Evolutionary conservation across 129 eudicot species (phyloP).

Genomic region (Chrysanthemum makinoi): DNA sequence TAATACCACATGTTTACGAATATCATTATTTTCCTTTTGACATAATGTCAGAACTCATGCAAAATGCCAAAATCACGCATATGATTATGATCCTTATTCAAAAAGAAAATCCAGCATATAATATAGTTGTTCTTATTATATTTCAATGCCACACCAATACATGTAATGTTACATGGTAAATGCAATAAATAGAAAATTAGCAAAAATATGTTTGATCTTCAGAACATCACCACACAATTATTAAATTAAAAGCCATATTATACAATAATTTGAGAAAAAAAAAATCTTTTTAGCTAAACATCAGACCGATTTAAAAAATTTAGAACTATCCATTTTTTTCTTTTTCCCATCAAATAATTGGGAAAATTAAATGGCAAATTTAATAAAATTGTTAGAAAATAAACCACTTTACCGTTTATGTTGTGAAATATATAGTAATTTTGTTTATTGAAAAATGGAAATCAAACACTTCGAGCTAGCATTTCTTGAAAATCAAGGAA

Average conservation of each 20-base stretch:
- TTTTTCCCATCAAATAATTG: background rate
- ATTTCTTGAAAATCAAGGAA: constrained; percentile 72
- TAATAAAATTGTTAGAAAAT: background rate
- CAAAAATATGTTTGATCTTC: background rate
- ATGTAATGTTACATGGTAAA: too few species aligned
- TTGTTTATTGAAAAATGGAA: background rate
- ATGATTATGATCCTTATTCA: too few species aligned
- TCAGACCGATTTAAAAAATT: background rate
- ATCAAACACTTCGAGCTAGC: constrained; percentile 63
- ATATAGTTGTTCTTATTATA: too few species aligned
- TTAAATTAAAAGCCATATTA: background rate
- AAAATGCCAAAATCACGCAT: too few species aligned
- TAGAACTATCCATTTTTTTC: background rate
- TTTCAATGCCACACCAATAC: too few species aligned
- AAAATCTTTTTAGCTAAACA: background rate
- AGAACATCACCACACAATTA: background rate
- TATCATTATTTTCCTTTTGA: too few species aligned
- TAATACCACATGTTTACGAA: too few species aligned
- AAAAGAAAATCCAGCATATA: too few species aligned
- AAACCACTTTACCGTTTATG: background rate
- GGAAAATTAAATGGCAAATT: background rate
- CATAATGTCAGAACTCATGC: too few species aligned
- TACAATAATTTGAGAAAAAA: too few species aligned
- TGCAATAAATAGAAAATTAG: too few species aligned
- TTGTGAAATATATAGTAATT: background rate